Conservation (phyloP, 2,329 filamentous ascomycete species). For the Cladosporium sp. region DNA sequence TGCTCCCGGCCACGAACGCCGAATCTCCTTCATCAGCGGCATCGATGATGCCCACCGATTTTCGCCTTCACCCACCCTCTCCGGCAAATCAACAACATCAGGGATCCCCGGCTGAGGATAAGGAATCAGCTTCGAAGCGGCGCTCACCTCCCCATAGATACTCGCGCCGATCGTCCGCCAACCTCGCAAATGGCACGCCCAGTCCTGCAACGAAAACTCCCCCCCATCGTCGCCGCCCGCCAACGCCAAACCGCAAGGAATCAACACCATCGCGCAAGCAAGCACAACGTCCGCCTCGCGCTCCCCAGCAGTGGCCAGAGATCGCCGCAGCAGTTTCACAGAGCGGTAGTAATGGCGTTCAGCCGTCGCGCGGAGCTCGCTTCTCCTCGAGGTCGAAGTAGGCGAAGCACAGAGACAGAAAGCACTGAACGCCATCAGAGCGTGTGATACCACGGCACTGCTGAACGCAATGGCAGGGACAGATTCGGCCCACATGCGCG, state of each 20-base stretch:
- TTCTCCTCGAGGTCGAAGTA: not conserved
- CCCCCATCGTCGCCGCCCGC: not conserved
- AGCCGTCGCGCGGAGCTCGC: not conserved
- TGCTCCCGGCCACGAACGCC: not conserved
- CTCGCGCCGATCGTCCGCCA: not conserved
- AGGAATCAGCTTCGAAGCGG: not conserved
- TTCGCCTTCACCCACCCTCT: not conserved
- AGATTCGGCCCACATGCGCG: not conserved
- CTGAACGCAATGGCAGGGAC: not conserved
- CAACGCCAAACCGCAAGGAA: constrained; percentile 2
- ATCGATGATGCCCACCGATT: too few relatives aligned
- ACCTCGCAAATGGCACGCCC: not conserved
- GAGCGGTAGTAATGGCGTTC: not conserved
- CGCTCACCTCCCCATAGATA: not conserved
- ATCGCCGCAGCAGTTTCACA: not conserved
- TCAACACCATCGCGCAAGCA: constrained; percentile 4
- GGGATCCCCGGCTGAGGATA: constrained; percentile 10
- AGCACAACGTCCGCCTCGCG: not conserved
- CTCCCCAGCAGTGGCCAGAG: not conserved
- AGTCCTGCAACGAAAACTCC: not conserved
- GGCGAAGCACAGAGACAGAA: not conserved
- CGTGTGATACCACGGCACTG: not conserved
- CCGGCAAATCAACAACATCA: not conserved
- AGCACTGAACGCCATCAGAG: constrained; percentile 3
- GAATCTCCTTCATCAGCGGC: not conserved